These are phyloP conservation scores for Kickxella alabastrina DNA, from an alignment of 192 early-diverging fungal species.

Conservation along the genomic window DNA sequence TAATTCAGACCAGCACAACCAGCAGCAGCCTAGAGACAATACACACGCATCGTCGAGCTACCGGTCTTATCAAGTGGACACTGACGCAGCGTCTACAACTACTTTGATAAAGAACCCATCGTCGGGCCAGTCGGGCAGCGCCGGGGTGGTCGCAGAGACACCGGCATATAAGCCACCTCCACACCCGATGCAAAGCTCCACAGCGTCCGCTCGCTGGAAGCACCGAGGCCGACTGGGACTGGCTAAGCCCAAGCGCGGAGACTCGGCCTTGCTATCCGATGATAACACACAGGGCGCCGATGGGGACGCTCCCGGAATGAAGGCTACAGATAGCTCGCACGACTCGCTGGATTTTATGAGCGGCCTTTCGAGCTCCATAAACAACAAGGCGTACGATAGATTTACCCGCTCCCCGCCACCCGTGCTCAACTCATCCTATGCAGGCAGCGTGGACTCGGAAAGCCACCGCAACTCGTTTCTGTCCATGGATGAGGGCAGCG, in stretches of 20 bases:
- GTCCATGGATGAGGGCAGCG: constrained; percentile 21
- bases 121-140: background rate
- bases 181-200: constrained; percentile 30
- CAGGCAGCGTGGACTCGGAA: constrained; percentile 16
- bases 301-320: constrained; percentile 4
- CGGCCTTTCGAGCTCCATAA: constrained; percentile 11
- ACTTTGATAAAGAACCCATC: background rate
- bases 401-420: constrained; percentile 18
- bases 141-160: constrained; percentile 16
- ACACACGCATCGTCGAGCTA: too few species aligned
- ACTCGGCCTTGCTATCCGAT: constrained; percentile 8
- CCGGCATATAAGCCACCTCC: constrained; percentile 42
- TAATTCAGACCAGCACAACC: too few species aligned
- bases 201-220: constrained; percentile 38
- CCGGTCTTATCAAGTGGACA: background rate
- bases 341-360: constrained; percentile 22
- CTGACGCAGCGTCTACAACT: background rate
- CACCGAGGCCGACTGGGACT: constrained; percentile 42
- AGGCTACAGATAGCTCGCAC: constrained; percentile 11
- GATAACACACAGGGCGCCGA: constrained; percentile 12
- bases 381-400: constrained; percentile 5
- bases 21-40: too few species aligned
- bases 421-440: constrained; percentile 4
- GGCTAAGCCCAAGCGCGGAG: constrained; percentile 40
- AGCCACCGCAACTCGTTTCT: constrained; percentile 13